Percentiles rank a stretch among this genome's conserved stretches.
Conservation (phyloP, 495 filamentous ascomycete genomes). For the Tricharina praecox region DNA sequence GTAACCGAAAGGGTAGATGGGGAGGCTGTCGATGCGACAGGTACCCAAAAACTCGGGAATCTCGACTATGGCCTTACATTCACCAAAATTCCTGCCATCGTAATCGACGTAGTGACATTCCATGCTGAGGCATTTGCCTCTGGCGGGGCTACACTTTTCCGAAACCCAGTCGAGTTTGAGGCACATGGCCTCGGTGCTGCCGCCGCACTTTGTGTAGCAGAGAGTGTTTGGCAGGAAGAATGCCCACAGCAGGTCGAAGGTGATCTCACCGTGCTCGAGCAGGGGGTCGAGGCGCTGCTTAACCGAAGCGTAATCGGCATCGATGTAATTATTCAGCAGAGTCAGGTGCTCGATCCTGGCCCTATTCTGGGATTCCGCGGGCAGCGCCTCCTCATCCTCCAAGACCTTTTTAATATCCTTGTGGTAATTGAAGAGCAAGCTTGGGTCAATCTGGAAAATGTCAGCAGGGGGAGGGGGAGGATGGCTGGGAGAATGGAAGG, state of each 20-base stretch:
- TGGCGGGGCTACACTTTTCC: too few species aligned
- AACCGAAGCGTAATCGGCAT: conserved; percentile 60
- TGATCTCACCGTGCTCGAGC: conserved; percentile 69
- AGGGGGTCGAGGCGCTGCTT: conserved; percentile 74
- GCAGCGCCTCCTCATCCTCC: conserved; percentile 31
- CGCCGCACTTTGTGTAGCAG: conserved; percentile 66
- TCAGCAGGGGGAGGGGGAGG: too few species aligned
- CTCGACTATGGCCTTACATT: conserved; percentile 52
- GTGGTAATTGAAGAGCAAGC: conserved; percentile 57
- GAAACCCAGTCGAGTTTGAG: conserved; percentile 71
- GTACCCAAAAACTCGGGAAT: conserved; percentile 69
- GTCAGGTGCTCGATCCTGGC: conserved; percentile 54
- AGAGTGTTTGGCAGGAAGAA: conserved; percentile 83
- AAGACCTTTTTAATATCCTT: conserved; percentile 5
- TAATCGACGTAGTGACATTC: neutral
- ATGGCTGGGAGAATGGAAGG: too few species aligned
- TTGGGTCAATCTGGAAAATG: conserved; percentile 61
- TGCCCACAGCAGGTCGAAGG: conserved; percentile 81
- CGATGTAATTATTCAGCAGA: conserved; percentile 61
- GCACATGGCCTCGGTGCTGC: conserved; percentile 70
- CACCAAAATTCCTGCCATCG: conserved; percentile 28
- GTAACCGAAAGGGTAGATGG: conserved; percentile 67
- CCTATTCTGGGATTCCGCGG: conserved; percentile 44
- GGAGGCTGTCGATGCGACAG: conserved; percentile 62
- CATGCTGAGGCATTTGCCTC: conserved; percentile 29